Evolutionary conservation across 352 stramenopile species (phyloP).

Genomic region (Pythium pyrilobum): DNA sequence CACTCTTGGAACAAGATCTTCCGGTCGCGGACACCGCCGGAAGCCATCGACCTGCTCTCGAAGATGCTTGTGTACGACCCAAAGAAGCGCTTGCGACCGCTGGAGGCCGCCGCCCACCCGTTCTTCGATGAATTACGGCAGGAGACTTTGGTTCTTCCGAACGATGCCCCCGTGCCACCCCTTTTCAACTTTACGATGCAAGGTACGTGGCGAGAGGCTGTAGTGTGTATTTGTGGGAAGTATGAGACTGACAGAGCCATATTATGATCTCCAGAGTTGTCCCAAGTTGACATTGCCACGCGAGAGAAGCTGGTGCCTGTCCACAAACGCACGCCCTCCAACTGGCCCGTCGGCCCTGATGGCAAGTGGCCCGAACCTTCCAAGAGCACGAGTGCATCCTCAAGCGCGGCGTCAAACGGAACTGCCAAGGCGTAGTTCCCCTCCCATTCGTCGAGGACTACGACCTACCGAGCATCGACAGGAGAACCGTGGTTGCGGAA

Average conservation of each 20-base stretch:
- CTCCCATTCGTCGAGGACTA: neutral
- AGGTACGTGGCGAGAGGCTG: constrained; percentile 34
- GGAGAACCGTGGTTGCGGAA: neutral
- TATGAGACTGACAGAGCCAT: too few species aligned
- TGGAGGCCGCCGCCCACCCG: constrained; percentile 88
- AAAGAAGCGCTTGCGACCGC: constrained; percentile 63
- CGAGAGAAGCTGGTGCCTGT: constrained; percentile 76
- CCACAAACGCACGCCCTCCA: constrained; percentile 61
- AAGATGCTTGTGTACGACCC: constrained; percentile 98
- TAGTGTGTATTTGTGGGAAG: neutral
- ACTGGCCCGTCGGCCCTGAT: constrained; percentile 72
- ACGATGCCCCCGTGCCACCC: constrained; percentile 68
- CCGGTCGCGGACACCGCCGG: constrained; percentile 90
- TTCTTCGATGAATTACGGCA: constrained; percentile 99
- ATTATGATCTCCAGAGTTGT: constrained; percentile 44
- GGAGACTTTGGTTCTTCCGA: constrained; percentile 76
- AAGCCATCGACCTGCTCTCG: constrained; percentile 97
- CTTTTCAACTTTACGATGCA: constrained; percentile 95
- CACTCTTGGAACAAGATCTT: constrained; percentile 98
- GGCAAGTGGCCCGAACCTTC: constrained; percentile 55
- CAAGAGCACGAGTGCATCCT: constrained; percentile 15
- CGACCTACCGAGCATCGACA: too few species aligned
- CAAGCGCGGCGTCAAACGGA: constrained; percentile 18
- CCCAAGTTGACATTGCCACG: constrained; percentile 58
- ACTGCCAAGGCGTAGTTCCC: constrained; percentile 20